Evolutionary conservation across 2,329 filamentous ascomycete genomes (phyloP).

Genomic region (Oidium heveae): DNA sequence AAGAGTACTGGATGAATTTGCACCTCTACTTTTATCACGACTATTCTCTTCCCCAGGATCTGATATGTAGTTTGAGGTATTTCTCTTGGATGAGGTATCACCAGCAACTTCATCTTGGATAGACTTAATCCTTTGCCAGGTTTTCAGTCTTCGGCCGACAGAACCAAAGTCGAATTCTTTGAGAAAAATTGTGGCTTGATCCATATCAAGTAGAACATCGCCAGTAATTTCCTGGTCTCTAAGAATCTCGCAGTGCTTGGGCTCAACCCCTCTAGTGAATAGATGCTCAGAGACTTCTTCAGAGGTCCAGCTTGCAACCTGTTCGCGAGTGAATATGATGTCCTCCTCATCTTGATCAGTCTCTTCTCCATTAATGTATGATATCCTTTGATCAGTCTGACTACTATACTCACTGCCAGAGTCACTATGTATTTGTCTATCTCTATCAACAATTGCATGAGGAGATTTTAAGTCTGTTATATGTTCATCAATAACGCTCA

Average conservation of each 20-base stretch:
- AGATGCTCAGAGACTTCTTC: slow-evolving; percentile 73
- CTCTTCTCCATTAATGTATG: slow-evolving; percentile 83
- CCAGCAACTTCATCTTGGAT: slow-evolving; percentile 68
- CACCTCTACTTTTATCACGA: slow-evolving; percentile 19
- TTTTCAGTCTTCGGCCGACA: slow-evolving; percentile 70
- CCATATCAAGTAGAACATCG: slow-evolving; percentile 81
- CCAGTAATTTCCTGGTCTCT: slow-evolving; percentile 87
- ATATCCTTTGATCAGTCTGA: slow-evolving; percentile 48
- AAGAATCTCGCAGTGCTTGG: slow-evolving; percentile 80
- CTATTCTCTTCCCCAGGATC: slow-evolving; percentile 29
- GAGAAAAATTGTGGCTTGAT: slow-evolving; percentile 82
- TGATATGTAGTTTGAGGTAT: slow-evolving; percentile 30
- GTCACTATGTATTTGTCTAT: slow-evolving; percentile 35
- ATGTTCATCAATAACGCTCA: slow-evolving; percentile 92
- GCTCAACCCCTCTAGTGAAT: slow-evolving; percentile 63
- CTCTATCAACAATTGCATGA: slow-evolving; percentile 18
- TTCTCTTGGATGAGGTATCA: slow-evolving; percentile 21
- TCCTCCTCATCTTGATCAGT: slow-evolving; percentile 89
- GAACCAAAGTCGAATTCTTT: slow-evolving; percentile 87
- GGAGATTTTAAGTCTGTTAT: slow-evolving; percentile 58
- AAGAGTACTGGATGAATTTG: slow-evolving; percentile 8
- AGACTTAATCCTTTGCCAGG: slow-evolving; percentile 87
- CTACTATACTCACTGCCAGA: slow-evolving; percentile 81
- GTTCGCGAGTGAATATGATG: slow-evolving; percentile 36
- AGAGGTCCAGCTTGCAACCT: slow-evolving; percentile 60